Evolutionary conservation across 179 eudicot species (phyloP), one percentile per base, ranked within the genome.

Genomic region (Silene vulgaris): DNA sequence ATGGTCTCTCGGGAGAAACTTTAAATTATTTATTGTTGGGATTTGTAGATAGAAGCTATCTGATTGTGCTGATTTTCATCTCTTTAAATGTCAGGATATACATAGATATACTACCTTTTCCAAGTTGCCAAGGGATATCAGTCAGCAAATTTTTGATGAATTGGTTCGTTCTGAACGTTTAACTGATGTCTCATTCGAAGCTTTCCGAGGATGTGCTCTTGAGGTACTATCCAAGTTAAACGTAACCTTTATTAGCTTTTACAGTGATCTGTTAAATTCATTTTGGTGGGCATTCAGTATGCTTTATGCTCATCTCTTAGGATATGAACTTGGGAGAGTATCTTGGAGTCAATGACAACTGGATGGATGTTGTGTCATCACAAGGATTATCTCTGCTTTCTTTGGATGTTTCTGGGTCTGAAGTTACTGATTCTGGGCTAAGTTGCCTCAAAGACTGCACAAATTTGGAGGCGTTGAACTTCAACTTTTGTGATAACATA

Each of bases 351-450:
- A 65, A 81, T 74, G 92, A 91, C 77, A 82, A 76, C 75, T 91
- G 97, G 97, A 86, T 90, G 92, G 90, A 87, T 78, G 86, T 86
- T 23, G 82, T 91, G 35, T 75, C 89, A 69, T 91, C 97, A 61
- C 94, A 91, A 80, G 92, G 91, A 14, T 43, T 76, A 35, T 91
- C 94, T 78, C 76, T 91, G 69, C 92, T 91, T 5, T 83, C 94
- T 59, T 85, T 84, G 60, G 90, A 89, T 85, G 43, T 91, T 75
- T 87, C 92, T 74, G 89, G 88, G 78, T 86, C 94, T 45, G 85
- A 88, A 65, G 81, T 91, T 79, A 88, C 94, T 37, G 90, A 89
- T 73, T 78, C 72, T 20, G 97, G 97, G 72, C 72, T 91, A 54
- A 74, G 21, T 63, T 74, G 60, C 80, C 85, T 91, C 63, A 87